phyloP scores from a whole-genome alignment of 1,139 yeast genomes.

The Wickerhamomyces sp. region DNA sequence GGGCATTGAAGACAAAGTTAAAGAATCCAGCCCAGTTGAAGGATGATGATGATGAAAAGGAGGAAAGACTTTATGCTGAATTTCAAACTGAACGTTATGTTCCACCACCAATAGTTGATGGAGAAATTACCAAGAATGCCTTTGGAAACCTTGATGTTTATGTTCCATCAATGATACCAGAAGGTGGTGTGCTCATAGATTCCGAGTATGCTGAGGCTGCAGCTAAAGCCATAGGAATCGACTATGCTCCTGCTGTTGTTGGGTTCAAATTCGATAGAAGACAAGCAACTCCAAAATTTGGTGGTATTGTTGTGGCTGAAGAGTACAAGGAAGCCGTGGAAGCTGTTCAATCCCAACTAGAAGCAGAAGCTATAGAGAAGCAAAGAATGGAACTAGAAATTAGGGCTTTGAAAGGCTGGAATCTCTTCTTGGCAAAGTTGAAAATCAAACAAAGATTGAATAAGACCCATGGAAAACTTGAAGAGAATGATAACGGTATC shows the following conservation, averaged over 20 bases:
- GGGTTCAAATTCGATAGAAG: conserved; percentile 69
- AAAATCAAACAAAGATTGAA: conserved; percentile 68
- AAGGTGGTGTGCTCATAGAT: conserved; percentile 63
- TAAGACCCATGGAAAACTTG: conserved; percentile 56
- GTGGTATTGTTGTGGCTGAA: conserved; percentile 71
- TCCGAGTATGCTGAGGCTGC: conserved; percentile 59
- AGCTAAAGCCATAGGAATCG: conserved; percentile 63
- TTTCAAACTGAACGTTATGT: conserved; percentile 68
- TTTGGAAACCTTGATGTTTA: conserved; percentile 83
- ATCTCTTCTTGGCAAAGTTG: conserved; percentile 61
- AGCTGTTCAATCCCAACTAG: conserved; percentile 52
- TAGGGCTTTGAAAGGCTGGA: conserved; percentile 69
- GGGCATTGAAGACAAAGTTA: conserved; percentile 47
- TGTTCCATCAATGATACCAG: conserved; percentile 75
- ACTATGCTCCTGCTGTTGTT: conserved; percentile 82
- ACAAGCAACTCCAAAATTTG: conserved; percentile 58
- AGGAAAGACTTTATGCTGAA: conserved; percentile 64
- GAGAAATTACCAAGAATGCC: conserved; percentile 66
- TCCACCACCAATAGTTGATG: conserved; percentile 60
- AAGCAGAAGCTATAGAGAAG: conserved; percentile 47
- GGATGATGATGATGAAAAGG: conserved; percentile 39
- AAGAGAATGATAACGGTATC: conserved; percentile 23
- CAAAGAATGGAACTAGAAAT: conserved; percentile 40
- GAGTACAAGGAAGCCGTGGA: conserved; percentile 64
- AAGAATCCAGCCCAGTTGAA: conserved; percentile 21